These are phyloP conservation scores for Aspergillus fructus DNA, from an alignment of 2,329 filamentous ascomycete genomes.

Conservation along the genomic window DNA sequence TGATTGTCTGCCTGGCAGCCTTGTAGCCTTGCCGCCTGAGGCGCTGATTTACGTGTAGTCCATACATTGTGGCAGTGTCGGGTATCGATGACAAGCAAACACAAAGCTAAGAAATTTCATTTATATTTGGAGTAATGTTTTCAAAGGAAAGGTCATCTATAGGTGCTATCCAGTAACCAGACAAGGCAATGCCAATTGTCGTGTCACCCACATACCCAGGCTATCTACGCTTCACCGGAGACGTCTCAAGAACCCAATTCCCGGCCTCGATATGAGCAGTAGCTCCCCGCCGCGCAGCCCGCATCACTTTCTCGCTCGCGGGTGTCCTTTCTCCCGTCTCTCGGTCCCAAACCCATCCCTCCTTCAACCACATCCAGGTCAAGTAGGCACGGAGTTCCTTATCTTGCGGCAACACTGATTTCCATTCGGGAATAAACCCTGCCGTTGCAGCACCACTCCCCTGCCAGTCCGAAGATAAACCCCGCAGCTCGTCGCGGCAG, in stretches of 20 bases:
- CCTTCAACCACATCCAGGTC: constrained; percentile 87
- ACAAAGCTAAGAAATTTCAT: not conserved
- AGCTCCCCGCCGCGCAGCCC: constrained; percentile 39
- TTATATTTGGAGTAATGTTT: not conserved
- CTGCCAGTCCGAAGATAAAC: constrained; percentile 64
- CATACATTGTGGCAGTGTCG: not conserved
- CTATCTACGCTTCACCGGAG: constrained; percentile 33
- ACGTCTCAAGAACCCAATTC: constrained; percentile 38
- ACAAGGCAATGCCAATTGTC: too few species aligned
- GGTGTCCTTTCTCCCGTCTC: constrained; percentile 57
- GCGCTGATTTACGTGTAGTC: not conserved
- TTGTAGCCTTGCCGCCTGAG: not conserved
- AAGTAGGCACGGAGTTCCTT: constrained; percentile 88
- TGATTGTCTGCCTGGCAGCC: not conserved
- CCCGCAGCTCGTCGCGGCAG: constrained; percentile 75
- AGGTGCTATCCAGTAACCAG: not conserved
- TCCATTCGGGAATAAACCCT: constrained; percentile 83
- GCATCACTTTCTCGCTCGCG: constrained; percentile 40
- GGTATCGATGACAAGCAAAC: too few species aligned
- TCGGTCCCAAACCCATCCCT: constrained; percentile 80
- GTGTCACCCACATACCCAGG: not conserved
- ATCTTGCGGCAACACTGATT: constrained; percentile 75
- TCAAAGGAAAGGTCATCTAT: not conserved
- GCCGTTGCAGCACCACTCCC: constrained; percentile 49
- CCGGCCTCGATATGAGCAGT: constrained; percentile 43